Percentiles rank a stretch among this genome's conserved stretches.
Conservation (phyloP, 2,329 filamentous ascomycete species). For the Geosmithia putterillii region DNA sequence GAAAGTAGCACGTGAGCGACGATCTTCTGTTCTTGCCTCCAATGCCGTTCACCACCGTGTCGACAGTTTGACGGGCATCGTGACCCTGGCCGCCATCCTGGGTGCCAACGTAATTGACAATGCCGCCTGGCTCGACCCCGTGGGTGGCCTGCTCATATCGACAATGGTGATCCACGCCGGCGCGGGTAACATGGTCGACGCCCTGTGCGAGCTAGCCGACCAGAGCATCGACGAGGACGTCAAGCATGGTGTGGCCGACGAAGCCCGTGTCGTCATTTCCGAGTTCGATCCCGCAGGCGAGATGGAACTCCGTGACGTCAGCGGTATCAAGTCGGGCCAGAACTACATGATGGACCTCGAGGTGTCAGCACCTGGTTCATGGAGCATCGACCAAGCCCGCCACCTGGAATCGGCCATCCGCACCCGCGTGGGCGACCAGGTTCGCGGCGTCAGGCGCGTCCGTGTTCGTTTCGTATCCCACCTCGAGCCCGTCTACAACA, state of each 20-base stretch:
- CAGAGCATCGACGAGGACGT: constrained; percentile 78
- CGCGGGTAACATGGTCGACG: constrained; percentile 69
- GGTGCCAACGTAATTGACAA: constrained; percentile 78
- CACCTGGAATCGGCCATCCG: constrained; percentile 64
- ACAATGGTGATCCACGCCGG: constrained; percentile 88
- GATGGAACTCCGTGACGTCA: constrained; percentile 64
- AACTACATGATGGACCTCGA: constrained; percentile 92
- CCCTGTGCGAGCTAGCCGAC: constrained; percentile 84
- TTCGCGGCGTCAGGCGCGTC: constrained; percentile 74
- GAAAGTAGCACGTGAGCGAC: constrained; percentile 88
- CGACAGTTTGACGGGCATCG: constrained; percentile 89
- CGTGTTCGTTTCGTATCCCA: constrained; percentile 72
- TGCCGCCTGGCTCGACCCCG: constrained; percentile 86
- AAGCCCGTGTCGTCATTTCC: constrained; percentile 47
- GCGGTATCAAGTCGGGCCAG: constrained; percentile 89
- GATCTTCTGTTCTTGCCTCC: constrained; percentile 88
- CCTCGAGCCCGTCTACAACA: constrained; percentile 42
- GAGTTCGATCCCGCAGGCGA: constrained; percentile 40
- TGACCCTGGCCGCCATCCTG: constrained; percentile 78
- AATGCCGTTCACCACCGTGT: constrained; percentile 95
- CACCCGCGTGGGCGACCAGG: constrained; percentile 58
- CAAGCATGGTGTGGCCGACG: constrained; percentile 56
- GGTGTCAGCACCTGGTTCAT: constrained; percentile 63
- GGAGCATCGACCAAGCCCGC: constrained; percentile 61
- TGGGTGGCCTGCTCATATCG: constrained; percentile 86